Percentiles rank a stretch among this genome's conserved stretches.
Evolutionary conservation across 2,329 filamentous ascomycete genomes (phyloP).

Genomic region (Stachybotrys echinatus): DNA sequence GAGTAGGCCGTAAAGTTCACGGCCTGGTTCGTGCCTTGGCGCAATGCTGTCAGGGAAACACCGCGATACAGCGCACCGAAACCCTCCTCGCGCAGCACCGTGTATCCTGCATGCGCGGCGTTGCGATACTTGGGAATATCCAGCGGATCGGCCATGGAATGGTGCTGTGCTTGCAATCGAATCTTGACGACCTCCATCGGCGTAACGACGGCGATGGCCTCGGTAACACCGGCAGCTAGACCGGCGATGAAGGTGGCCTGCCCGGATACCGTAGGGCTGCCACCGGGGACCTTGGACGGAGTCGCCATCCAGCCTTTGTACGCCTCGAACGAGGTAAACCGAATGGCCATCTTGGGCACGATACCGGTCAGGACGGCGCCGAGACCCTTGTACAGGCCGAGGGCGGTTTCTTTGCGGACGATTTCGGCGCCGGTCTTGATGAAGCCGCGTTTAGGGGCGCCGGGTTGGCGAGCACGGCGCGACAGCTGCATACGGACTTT

Average conservation of each 20-base stretch:
- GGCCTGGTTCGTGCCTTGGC: constrained; percentile 95
- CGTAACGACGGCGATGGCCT: constrained; percentile 93
- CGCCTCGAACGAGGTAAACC: constrained; percentile 93
- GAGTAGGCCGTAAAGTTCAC: constrained; percentile 98
- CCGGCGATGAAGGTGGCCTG: constrained; percentile 70
- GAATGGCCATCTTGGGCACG: constrained; percentile 98
- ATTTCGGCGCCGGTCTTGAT: constrained; percentile 81
- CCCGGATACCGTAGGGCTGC: constrained; percentile 63
- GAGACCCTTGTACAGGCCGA: constrained; percentile 96
- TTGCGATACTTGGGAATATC: constrained; percentile 97
- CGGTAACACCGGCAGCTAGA: constrained; percentile 87
- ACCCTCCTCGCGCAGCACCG: constrained; percentile 88
- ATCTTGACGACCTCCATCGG: constrained; percentile 99
- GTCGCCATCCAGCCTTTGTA: constrained; percentile 84
- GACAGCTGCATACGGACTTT: constrained; percentile 99
- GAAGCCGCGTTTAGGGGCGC: constrained; percentile 84
- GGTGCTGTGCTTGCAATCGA: constrained; percentile 93
- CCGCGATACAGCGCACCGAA: constrained; percentile 84
- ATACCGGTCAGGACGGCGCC: constrained; percentile 95
- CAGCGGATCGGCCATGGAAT: constrained; percentile 94
- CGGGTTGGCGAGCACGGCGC: constrained; percentile 73
- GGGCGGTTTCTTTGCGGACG: constrained; percentile 79
- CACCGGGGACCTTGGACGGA: constrained; percentile 22
- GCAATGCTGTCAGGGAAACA: constrained; percentile 85
- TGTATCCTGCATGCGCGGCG: constrained; percentile 77